Percentiles rank a stretch among this genome's conserved stretches.
phyloP scores from a whole-genome alignment of 108 stramenopile genomes.

The Skeletonema marinoi region DNA sequence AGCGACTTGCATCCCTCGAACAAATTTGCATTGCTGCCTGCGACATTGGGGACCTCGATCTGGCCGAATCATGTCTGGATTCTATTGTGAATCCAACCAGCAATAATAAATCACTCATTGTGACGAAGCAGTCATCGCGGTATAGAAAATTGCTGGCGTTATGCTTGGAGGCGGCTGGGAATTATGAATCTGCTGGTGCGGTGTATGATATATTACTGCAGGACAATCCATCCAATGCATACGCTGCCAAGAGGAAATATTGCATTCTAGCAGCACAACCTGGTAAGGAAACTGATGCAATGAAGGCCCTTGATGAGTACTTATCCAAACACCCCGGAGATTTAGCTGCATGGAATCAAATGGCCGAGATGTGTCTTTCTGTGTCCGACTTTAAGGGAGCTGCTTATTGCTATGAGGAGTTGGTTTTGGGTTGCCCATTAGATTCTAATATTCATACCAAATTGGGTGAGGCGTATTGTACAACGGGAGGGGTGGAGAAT shows the following conservation, averaged over 20 bases:
- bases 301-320: constrained; percentile 68
- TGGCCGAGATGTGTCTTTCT: constrained; percentile 62
- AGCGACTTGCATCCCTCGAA: constrained; percentile 65
- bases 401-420: constrained; percentile 82
- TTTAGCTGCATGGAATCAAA: constrained; percentile 76
- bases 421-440: constrained; percentile 74
- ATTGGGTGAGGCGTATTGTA: constrained; percentile 78
- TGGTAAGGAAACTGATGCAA: constrained; percentile 40
- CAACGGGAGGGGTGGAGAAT: constrained; percentile 68
- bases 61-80: constrained; percentile 54
- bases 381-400: constrained; percentile 76
- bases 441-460: constrained; percentile 64
- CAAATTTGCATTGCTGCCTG: constrained; percentile 70
- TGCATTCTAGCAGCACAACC: constrained; percentile 60
- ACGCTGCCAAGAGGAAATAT: constrained; percentile 81
- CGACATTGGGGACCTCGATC: constrained; percentile 53
- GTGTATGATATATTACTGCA: constrained; percentile 71
- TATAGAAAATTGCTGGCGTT: constrained; percentile 73
- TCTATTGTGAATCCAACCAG: constrained; percentile 7
- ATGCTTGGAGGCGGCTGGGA: constrained; percentile 68
- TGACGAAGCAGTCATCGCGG: constrained; percentile 56
- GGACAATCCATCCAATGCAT: constrained; percentile 79
- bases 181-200: constrained; percentile 51
- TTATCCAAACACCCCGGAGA: constrained; percentile 63
- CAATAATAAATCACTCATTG: constrained; percentile 1